phyloP scores from a whole-genome alignment of 1,284 basidiomycete species.

The Puccinia novopanici region DNA sequence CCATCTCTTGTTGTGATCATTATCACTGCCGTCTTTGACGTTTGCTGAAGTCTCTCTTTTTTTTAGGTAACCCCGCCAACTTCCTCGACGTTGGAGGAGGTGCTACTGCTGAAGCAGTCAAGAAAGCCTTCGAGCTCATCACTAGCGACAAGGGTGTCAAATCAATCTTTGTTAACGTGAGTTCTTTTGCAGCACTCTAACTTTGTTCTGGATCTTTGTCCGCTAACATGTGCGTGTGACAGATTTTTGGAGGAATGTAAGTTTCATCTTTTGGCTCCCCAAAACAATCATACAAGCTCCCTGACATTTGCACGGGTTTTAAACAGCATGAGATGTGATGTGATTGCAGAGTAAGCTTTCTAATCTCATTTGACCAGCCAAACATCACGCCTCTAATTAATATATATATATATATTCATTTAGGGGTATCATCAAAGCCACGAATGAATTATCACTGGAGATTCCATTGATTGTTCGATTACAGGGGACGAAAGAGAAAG shows the following conservation, averaged over 20 bases:
- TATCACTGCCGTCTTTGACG: not conserved
- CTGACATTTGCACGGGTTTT: constrained; percentile 54
- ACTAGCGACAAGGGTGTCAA: constrained; percentile 87
- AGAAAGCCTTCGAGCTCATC: constrained; percentile 97
- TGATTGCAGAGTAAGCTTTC: constrained; percentile 59
- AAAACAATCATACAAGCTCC: constrained; percentile 56
- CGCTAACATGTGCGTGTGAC: not conserved
- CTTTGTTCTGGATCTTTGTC: not conserved
- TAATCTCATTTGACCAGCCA: not conserved
- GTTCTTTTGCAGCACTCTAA: constrained; percentile 17
- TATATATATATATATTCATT: constrained; percentile 66
- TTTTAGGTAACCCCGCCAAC: constrained; percentile 77
- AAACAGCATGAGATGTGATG: constrained; percentile 97
- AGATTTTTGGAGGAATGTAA: constrained; percentile 58
- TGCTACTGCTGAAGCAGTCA: constrained; percentile 96
- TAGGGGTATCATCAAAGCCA: constrained; percentile 91
- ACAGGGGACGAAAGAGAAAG: constrained; percentile 93
- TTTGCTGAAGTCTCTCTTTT: constrained; percentile 6
- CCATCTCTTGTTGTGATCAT: too few relatives aligned
- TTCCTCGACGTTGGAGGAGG: constrained; percentile 98
- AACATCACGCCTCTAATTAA: not conserved
- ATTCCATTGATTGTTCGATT: constrained; percentile 91
- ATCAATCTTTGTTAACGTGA: constrained; percentile 92
- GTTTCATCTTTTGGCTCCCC: constrained; percentile 55
- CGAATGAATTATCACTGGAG: constrained; percentile 80